Evolutionary conservation across 1,284 basidiomycete genomes (phyloP).

Genomic region (Malassezia japonica): DNA sequence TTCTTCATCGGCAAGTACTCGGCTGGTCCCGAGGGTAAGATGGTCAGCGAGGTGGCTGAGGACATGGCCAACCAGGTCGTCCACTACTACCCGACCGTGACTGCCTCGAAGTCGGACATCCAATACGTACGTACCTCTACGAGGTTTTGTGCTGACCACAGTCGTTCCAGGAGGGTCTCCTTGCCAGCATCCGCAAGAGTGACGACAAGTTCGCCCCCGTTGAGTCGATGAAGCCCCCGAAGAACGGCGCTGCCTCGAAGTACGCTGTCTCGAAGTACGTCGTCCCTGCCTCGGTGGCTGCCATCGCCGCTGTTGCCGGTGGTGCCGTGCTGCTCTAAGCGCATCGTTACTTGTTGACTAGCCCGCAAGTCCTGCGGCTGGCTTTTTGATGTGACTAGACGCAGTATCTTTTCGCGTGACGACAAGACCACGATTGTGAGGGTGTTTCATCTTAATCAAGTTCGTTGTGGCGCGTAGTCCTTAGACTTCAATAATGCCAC

Average conservation of each 20-base stretch:
- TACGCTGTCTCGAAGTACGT: constrained; percentile 7
- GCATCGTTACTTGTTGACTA: not conserved
- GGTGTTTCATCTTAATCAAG: too few relatives aligned
- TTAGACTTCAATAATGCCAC: too few relatives aligned
- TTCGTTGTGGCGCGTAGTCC: too few relatives aligned
- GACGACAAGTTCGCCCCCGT: constrained; percentile 22
- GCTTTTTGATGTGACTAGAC: too few relatives aligned
- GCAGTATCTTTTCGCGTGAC: too few relatives aligned
- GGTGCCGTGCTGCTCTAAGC: constrained; percentile 41
- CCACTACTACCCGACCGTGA: constrained; percentile 42
- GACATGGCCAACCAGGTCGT: constrained; percentile 34
- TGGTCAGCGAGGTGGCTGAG: constrained; percentile 30
- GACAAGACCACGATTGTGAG: too few relatives aligned
- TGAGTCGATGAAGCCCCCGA: constrained; percentile 13
- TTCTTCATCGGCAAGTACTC: constrained; percentile 35
- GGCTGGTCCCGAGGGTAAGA: constrained; percentile 21
- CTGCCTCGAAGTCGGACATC: constrained; percentile 20
- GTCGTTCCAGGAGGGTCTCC: constrained; percentile 24
- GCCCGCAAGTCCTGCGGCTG: too few relatives aligned
- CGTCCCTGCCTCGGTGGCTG: constrained; percentile 19
- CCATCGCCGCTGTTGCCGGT: constrained; percentile 32
- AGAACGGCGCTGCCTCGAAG: constrained; percentile 12
- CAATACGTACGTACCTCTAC: not conserved
- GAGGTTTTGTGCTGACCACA: not conserved
- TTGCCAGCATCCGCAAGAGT: constrained; percentile 21